A percentile compares a stretch with the other conserved stretches of the same genome.
phyloP scores from a whole-genome alignment of 83 land plant species.

The Diphasiastrum complanatum region DNA sequence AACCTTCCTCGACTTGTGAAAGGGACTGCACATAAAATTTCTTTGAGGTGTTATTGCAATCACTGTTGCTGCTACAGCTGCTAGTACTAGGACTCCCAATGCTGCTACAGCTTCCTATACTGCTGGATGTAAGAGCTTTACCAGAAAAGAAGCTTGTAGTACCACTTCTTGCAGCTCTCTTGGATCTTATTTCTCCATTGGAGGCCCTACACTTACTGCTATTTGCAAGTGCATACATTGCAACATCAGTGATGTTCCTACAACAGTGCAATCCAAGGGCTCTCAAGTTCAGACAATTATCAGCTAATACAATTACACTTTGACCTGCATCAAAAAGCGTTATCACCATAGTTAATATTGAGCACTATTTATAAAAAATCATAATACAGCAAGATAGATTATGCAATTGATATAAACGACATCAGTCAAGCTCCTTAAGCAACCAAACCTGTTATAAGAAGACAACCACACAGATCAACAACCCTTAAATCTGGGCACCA shows the following conservation, averaged over 20 bases:
- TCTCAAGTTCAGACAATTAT: constrained; percentile 56
- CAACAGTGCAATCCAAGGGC: constrained; percentile 85
- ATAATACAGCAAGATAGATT: neutral
- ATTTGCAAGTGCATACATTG: constrained; percentile 74
- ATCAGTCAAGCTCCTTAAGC: too few species aligned
- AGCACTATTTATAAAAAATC: neutral
- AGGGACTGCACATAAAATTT: constrained; percentile 20
- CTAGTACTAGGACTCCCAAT: constrained; percentile 29
- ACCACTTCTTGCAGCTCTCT: constrained; percentile 33
- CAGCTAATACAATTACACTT: constrained; percentile 91
- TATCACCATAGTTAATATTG: neutral
- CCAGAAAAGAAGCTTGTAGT: constrained; percentile 30
- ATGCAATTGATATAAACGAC: neutral
- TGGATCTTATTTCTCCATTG: neutral
- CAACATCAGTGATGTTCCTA: constrained; percentile 81
- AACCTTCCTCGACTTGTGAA: constrained; percentile 30
- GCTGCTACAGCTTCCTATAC: constrained; percentile 28
- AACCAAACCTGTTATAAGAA: constrained; percentile 78
- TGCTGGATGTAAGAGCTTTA: constrained; percentile 26
- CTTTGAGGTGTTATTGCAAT: neutral
- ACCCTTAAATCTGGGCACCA: constrained; percentile 81
- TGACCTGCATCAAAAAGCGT: constrained; percentile 49
- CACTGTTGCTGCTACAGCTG: constrained; percentile 24
- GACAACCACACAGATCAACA: constrained; percentile 87
- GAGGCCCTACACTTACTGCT: constrained; percentile 31